Evolutionary conservation across 2,329 filamentous ascomycete genomes (phyloP).

Genomic region (Pseudogymnoascus sp.): DNA sequence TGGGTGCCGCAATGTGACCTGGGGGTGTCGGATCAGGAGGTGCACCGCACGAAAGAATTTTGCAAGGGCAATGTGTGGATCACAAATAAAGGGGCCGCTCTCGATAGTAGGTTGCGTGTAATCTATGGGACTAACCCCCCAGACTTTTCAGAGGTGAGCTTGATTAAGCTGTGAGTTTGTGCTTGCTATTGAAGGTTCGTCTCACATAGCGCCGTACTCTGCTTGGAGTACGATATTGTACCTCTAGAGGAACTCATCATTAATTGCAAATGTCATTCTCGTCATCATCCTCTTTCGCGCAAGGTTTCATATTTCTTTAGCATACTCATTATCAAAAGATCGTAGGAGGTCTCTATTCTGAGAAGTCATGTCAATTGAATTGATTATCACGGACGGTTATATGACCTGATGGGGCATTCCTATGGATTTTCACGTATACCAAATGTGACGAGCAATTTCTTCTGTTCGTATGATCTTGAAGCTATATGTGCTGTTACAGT

Average conservation of each 20-base stretch:
- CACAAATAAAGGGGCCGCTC: conserved; percentile 81
- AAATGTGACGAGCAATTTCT: not conserved
- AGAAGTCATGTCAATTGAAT: not conserved
- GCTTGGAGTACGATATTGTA: not conserved
- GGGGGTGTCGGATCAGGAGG: conserved; percentile 87
- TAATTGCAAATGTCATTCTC: not conserved
- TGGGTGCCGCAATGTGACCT: conserved; percentile 92
- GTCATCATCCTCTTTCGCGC: not conserved
- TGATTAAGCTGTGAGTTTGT: conserved; percentile 62
- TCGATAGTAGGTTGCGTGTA: conserved; percentile 78
- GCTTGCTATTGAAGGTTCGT: not conserved
- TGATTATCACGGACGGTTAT: not conserved
- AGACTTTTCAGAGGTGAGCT: conserved; percentile 79
- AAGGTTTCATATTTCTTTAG: not conserved
- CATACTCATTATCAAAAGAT: not conserved
- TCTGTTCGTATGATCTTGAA: not conserved
- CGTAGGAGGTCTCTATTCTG: not conserved
- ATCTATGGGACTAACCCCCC: conserved; percentile 80
- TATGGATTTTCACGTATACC: not conserved
- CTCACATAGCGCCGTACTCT: not conserved
- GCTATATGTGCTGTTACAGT: not conserved
- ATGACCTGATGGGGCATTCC: not conserved
- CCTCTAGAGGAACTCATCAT: not conserved
- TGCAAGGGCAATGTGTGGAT: conserved; percentile 65
- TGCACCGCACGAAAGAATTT: conserved; percentile 63